Evolutionary conservation across 208 protist species (phyloP).

Genomic region (Wallacemonas rigidus): DNA sequence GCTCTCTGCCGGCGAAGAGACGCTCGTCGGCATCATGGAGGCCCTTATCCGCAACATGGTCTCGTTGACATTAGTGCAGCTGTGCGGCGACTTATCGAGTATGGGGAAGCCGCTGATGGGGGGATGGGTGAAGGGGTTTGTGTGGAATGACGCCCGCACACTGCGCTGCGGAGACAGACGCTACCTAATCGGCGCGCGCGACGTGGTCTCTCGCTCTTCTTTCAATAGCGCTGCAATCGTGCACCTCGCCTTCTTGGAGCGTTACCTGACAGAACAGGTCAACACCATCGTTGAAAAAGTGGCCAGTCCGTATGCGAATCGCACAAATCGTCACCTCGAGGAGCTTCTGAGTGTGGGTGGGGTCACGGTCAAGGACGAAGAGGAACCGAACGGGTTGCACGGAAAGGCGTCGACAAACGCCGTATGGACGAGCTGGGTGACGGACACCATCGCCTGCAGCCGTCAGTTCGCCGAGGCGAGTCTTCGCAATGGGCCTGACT

Average conservation of each 20-base stretch:
- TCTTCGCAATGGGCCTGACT: neutral
- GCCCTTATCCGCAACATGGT: neutral
- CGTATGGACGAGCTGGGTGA: slow-evolving; percentile 2
- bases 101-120: slow-evolving; percentile 10
- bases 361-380: neutral
- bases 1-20: neutral
- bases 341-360: neutral
- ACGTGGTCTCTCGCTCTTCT: neutral
- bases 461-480: neutral
- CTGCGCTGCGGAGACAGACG: neutral
- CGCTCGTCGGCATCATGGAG: neutral
- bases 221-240: neutral
- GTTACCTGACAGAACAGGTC: neutral
- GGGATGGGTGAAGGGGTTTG: neutral
- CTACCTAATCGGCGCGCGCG: neutral
- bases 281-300: slow-evolving; percentile 7
- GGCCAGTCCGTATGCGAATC: neutral
- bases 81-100: slow-evolving; percentile 4
- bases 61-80: neutral
- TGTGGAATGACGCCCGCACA: neutral
- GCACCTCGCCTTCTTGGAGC: neutral
- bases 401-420: neutral
- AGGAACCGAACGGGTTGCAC: neutral
- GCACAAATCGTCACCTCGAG: slow-evolving; percentile 3
- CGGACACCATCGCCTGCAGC: neutral